Evolutionary conservation across 2,329 filamentous ascomycete genomes (phyloP).

Genomic region (Didymella pinodella): DNA sequence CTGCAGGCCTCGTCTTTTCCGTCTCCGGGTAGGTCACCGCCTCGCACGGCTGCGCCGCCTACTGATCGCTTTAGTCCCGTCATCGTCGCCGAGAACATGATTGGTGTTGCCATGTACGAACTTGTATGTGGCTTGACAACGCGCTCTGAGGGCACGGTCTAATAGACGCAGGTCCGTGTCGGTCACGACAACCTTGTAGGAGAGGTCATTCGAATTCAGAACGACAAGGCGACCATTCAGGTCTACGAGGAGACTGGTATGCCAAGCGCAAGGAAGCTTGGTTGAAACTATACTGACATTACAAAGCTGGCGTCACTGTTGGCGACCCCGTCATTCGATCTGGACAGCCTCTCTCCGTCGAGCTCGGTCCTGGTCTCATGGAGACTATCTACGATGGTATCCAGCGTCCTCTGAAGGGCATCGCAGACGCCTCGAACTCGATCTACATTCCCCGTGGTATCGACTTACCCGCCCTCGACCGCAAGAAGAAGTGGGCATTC

Average conservation of each 20-base stretch:
- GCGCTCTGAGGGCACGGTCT: constrained; percentile 12
- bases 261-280: constrained; percentile 30
- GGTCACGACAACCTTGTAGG: constrained; percentile 91
- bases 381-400: constrained; percentile 99
- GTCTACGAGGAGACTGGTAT: constrained; percentile 98
- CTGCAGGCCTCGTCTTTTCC: constrained; percentile 70
- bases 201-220: constrained; percentile 97
- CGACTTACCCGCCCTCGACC: constrained; percentile 83
- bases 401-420: constrained; percentile 89
- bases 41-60: constrained; percentile 24
- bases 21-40: constrained; percentile 65
- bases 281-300: constrained; percentile 22
- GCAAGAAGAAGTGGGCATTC: constrained; percentile 95
- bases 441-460: constrained; percentile 99
- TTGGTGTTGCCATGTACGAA: constrained; percentile 99
- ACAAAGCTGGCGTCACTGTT: constrained; percentile 86
- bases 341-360: constrained; percentile 95
- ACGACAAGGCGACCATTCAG: constrained; percentile 95
- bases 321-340: constrained; percentile 91
- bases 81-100: constrained; percentile 97
- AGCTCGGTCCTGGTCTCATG: constrained; percentile 95
- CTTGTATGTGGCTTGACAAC: constrained; percentile 66
- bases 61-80: constrained; percentile 69
- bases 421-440: constrained; percentile 77
- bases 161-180: constrained; percentile 75